A percentile compares a stretch with the other conserved stretches of the same genome.
These are phyloP conservation scores for Talaromyces trachyspermus DNA, from an alignment of 495 filamentous ascomycete genomes.

Conservation along the genomic window DNA sequence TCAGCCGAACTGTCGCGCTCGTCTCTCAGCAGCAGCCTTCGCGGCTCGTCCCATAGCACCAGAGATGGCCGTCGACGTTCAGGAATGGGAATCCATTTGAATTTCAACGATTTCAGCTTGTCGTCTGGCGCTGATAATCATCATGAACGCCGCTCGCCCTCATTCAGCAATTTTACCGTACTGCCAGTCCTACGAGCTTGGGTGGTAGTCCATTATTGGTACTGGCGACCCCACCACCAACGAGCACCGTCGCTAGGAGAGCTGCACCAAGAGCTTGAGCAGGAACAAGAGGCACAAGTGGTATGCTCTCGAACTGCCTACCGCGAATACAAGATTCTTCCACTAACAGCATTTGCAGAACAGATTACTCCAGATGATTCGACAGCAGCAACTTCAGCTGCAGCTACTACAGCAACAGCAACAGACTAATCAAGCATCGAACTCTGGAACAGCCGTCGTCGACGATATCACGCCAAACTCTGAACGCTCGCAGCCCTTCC, in stretches of 20 bases:
- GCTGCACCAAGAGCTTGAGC: conserved; percentile 89
- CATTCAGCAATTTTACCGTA: conserved; percentile 40
- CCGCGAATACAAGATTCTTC: not conserved
- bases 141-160: conserved; percentile 36
- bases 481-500: conserved; percentile 50
- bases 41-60: conserved; percentile 47
- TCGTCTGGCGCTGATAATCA: conserved; percentile 39
- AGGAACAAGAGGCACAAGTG: conserved; percentile 93
- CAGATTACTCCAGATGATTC: conserved; percentile 82
- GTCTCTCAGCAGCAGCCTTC: conserved; percentile 48
- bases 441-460: conserved; percentile 40
- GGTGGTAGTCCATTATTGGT: conserved; percentile 51
- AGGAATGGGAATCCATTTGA: conserved; percentile 63
- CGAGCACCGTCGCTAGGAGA: conserved; percentile 82
- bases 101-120: conserved; percentile 61
- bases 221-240: conserved; percentile 57
- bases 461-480: conserved; percentile 65
- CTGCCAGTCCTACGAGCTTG: conserved; percentile 50
- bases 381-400: conserved; percentile 78
- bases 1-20: conserved; percentile 57
- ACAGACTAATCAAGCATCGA: conserved; percentile 21
- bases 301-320: conserved; percentile 31
- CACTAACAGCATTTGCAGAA: conserved; percentile 48
- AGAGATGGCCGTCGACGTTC: conserved; percentile 54
- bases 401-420: conserved; percentile 50